Evolutionary conservation across 2,329 filamentous ascomycete genomes (phyloP), one percentile per base, ranked within the genome.

Genomic region (Talaromyces verruculosus): DNA sequence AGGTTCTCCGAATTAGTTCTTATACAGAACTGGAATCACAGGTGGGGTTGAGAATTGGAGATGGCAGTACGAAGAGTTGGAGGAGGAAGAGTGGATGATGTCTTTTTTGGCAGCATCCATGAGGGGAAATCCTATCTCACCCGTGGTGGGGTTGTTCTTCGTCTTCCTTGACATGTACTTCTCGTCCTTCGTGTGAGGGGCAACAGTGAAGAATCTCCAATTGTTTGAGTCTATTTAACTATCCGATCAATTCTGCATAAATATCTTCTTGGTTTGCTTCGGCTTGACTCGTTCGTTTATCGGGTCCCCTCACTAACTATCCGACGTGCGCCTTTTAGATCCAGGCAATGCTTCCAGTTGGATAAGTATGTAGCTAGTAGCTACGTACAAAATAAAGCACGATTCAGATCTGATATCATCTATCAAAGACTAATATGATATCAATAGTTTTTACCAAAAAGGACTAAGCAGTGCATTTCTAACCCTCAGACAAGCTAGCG

Each of bases 51-150:
- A n/a, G 39, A 61, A 47, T 57, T 57, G 57, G 39, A 30, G 39
- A 60, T 30, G 15, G 37, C 1, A 60, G 33, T 13, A 17, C 43
- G 45, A 47, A 15, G 53, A 57, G 28, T 11, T 19, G 35, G 53
- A 57, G 33, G 28, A 33, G 22, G 28, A n/a, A n/a, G 19, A 43
- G 17, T 41, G 37, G 37, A 30, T 39, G 35, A 59, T 59, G 55
- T 43, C n/a, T n/a, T n/a, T n/a, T n/a, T n/a, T n/a, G n/a, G n/a
- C n/a, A n/a, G n/a, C 33, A 15, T 28, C 33, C 53, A 45, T 60
- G 57, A 60, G 57, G 57, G 57, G 57, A 60, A 60, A 30, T 60
- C 25, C 37, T 41, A 19, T 60, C 35, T 30, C 37, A 37, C n/a
- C 39, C 57, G 22, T 45, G 57, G 35, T 41, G 57, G 57, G 57